Conservation (phyloP, 1,284 basidiomycete species). For the Ceratobasidium sp. region DNA sequence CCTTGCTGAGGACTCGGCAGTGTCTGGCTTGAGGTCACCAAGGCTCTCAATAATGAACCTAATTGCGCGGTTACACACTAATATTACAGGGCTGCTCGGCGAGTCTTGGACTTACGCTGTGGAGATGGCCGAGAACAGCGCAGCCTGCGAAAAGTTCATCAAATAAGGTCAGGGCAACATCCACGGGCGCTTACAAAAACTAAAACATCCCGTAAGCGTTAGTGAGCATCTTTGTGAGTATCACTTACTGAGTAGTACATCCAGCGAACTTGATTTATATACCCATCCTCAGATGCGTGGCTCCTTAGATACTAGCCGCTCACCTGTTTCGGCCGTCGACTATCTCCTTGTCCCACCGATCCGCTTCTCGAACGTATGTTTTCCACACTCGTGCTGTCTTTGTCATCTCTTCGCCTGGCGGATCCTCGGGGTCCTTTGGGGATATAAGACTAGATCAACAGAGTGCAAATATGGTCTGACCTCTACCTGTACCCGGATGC, state of each 20-base stretch:
- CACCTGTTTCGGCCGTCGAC: constrained; percentile 14
- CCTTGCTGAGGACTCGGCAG: constrained; percentile 1
- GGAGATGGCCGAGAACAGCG: constrained; percentile 12
- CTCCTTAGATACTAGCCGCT: too few relatives aligned
- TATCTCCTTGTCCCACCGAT: constrained; percentile 21
- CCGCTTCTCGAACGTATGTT: constrained; percentile 20
- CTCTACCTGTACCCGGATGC: too few relatives aligned
- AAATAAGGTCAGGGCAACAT: background rate
- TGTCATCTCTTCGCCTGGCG: constrained; percentile 3
- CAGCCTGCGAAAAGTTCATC: background rate
- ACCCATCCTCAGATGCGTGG: too few relatives aligned
- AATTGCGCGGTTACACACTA: too few relatives aligned
- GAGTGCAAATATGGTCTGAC: too few relatives aligned
- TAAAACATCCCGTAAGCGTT: background rate
- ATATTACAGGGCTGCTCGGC: too few relatives aligned
- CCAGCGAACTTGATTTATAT: background rate
- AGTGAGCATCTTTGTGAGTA: too few relatives aligned
- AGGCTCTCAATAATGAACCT: constrained; percentile 25
- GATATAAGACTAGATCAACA: too few relatives aligned
- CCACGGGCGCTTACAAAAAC: background rate
- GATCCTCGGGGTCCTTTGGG: too few relatives aligned
- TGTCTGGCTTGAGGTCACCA: constrained; percentile 4
- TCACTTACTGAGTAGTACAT: constrained; percentile 6
- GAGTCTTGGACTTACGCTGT: constrained; percentile 2
- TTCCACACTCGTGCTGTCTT: constrained; percentile 16